phyloP scores from a whole-genome alignment of 495 filamentous ascomycete species.

The Aspergillus bertholletiae region DNA sequence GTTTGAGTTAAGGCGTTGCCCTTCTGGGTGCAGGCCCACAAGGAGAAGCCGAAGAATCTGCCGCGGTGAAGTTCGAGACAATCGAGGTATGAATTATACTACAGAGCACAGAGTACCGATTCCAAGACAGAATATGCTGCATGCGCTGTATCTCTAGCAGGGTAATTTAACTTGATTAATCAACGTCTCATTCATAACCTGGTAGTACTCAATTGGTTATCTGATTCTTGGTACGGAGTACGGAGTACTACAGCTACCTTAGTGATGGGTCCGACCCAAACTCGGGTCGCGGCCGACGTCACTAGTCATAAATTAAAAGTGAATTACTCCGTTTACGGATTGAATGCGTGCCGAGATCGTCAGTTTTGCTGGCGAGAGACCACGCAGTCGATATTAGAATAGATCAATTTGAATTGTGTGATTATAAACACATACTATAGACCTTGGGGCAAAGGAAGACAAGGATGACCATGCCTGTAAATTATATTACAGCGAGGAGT shows the following conservation, averaged over 20 bases:
- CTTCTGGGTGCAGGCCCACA: background rate
- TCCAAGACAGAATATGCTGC: background rate
- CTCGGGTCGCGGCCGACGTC: conserved; percentile 35
- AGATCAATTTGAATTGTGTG: background rate
- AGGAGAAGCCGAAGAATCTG: background rate
- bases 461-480: background rate
- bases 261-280: conserved; percentile 13
- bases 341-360: conserved; percentile 15
- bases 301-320: conserved; percentile 15
- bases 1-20: background rate
- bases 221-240: background rate
- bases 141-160: background rate
- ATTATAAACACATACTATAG: background rate
- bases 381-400: background rate
- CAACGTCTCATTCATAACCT: background rate
- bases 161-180: background rate
- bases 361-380: background rate
- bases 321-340: conserved; percentile 16
- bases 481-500: background rate
- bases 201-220: background rate
- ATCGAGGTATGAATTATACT: background rate
- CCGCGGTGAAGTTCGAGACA: background rate
- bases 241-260: background rate
- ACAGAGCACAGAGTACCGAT: background rate
- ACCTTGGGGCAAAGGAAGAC: background rate